Percentiles rank a stretch among this genome's conserved stretches.
phyloP scores from a whole-genome alignment of 169 alveolate species.

The Eimeria zaria region DNA sequence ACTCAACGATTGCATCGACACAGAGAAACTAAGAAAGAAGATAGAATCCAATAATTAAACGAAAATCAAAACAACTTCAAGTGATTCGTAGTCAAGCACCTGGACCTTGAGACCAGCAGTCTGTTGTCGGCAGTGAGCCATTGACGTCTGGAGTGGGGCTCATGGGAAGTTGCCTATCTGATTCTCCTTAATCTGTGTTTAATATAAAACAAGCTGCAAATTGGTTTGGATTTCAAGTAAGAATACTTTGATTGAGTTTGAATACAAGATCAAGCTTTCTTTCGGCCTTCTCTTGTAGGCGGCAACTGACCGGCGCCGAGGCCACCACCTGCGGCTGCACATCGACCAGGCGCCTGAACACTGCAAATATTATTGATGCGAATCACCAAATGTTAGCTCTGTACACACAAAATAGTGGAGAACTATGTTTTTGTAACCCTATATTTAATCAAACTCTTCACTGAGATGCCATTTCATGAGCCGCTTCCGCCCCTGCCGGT shows the following conservation, averaged over 20 bases:
- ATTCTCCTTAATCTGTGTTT: neutral
- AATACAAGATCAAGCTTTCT: neutral
- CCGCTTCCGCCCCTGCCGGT: neutral
- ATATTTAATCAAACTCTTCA: neutral
- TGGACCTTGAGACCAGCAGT: neutral
- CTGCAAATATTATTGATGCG: neutral
- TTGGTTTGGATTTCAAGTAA: neutral
- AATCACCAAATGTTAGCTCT: neutral
- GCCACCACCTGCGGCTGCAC: conserved; percentile 32
- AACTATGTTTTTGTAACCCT: neutral
- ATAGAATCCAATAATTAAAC: neutral
- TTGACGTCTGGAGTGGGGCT: conserved; percentile 31
- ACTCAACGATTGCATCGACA: neutral
- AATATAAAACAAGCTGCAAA: neutral
- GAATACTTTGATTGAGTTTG: no score
- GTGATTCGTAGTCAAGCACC: neutral
- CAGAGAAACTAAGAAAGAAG: neutral
- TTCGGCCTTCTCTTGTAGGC: neutral
- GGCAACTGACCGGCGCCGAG: conserved; percentile 43
- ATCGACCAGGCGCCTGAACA: neutral
- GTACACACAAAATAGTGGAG: neutral
- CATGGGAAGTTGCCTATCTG: conserved; percentile 4
- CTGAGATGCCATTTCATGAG: neutral
- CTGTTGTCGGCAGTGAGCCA: conserved; percentile 47
- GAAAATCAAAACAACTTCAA: neutral